Percentiles rank a stretch among this genome's conserved stretches.
phyloP scores from a whole-genome alignment of 257 asterid genomes.

The Plectranthus barbatus region DNA sequence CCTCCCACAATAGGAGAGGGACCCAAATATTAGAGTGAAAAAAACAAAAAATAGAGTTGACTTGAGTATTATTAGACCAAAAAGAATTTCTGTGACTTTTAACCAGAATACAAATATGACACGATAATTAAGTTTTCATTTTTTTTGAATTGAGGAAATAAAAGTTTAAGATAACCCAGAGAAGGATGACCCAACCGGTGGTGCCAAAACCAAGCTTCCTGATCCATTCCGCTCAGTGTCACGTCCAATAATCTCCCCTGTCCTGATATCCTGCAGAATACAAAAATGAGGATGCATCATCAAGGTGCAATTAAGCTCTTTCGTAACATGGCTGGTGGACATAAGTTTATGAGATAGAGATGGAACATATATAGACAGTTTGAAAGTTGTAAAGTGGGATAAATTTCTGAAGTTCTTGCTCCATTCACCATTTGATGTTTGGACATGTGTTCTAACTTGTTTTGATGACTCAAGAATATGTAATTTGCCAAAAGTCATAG shows the following conservation, averaged over 20 bases:
- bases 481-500: too few relatives aligned
- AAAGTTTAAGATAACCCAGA: neutral
- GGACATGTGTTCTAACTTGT: neutral
- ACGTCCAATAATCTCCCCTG: too few relatives aligned
- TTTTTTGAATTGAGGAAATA: neutral
- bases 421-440: neutral
- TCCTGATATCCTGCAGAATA: too few relatives aligned
- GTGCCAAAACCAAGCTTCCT: neutral
- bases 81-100: neutral
- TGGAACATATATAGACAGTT: neutral
- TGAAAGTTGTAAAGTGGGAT: neutral
- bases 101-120: neutral
- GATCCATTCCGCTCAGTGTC: too few relatives aligned
- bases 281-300: too few relatives aligned
- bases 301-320: neutral
- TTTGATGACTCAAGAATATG: neutral
- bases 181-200: too few relatives aligned
- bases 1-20: too few relatives aligned
- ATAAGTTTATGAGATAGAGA: neutral
- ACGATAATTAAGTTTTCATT: neutral
- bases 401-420: neutral
- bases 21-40: too few relatives aligned
- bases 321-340: neutral
- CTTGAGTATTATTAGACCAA: too few relatives aligned
- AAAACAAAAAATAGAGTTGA: too few relatives aligned